Conservation (phyloP, 2,329 filamentous ascomycete genomes). For the Diplodia scrobiculata region DNA sequence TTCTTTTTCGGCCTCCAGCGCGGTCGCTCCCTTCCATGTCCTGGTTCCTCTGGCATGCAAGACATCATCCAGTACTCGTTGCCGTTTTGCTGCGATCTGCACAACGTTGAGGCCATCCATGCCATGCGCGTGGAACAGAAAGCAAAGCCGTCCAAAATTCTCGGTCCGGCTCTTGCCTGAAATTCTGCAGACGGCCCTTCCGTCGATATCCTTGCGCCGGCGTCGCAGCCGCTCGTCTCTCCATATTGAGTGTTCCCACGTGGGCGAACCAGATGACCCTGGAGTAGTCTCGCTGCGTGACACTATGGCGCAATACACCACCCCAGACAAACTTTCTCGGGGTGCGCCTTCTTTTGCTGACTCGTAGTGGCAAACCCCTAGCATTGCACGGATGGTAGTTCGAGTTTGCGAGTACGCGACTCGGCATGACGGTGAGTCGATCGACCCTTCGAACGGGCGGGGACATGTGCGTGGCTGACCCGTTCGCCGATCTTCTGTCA, state of each 20-base stretch:
- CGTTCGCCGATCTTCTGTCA: background rate
- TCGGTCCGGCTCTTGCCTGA: background rate
- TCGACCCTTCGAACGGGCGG: background rate
- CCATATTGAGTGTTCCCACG: background rate
- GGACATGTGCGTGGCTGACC: background rate
- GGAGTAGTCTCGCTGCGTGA: background rate
- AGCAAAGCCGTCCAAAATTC: background rate
- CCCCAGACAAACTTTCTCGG: background rate
- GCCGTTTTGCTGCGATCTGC: background rate
- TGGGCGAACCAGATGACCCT: slow-evolving; percentile 11
- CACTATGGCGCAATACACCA: slow-evolving; percentile 1
- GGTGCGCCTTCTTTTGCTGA: slow-evolving; percentile 9
- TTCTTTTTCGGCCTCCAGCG: background rate
- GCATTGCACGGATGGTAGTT: background rate
- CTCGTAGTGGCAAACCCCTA: background rate
- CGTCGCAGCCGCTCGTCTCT: background rate
- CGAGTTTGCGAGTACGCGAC: background rate
- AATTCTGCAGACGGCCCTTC: background rate
- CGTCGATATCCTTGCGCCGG: background rate
- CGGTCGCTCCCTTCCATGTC: background rate
- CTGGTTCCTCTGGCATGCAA: background rate
- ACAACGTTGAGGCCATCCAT: background rate
- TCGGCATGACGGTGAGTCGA: background rate
- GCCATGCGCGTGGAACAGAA: background rate
- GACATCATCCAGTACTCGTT: background rate